Conservation (phyloP, 225 moss, liverwort and hornwort species). For the Physcomitrellopsis africana region DNA sequence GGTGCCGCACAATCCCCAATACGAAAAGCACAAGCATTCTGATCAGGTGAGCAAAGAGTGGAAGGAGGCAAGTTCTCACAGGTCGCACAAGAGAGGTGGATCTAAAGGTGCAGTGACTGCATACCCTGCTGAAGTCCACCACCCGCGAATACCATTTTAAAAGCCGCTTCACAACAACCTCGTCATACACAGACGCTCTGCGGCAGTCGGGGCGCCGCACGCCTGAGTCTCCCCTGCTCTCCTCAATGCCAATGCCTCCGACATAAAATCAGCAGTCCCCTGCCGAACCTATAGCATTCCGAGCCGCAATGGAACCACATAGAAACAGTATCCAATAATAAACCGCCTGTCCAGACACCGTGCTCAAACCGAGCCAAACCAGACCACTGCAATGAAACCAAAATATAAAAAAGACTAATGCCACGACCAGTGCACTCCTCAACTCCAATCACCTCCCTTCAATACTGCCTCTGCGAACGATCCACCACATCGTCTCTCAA, state of each 20-base stretch:
- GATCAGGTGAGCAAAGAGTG: too few relatives aligned
- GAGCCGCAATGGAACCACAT: background rate
- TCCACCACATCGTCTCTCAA: slow-evolving; percentile 2
- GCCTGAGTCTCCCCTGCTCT: background rate
- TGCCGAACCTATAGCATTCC: slow-evolving; percentile 11
- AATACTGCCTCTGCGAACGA: background rate
- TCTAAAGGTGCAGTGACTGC: slow-evolving; percentile 14
- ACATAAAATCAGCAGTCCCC: background rate
- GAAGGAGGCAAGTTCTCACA: background rate
- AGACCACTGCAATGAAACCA: background rate
- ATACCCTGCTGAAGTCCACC: slow-evolving; percentile 56
- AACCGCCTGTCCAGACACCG: background rate
- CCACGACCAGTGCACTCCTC: background rate
- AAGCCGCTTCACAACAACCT: slow-evolving; percentile 35
- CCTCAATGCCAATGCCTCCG: slow-evolving; percentile 34
- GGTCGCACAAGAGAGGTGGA: background rate
- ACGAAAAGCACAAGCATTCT: background rate
- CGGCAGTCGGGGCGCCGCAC: background rate
- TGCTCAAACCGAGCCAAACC: too few relatives aligned
- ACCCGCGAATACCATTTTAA: slow-evolving; percentile 52
- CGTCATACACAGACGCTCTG: slow-evolving; percentile 49
- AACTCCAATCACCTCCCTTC: background rate
- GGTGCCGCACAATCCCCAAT: too few relatives aligned
- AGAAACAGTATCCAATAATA: slow-evolving; percentile 9
- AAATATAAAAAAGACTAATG: background rate